Base-by-base conservation (phyloP, 257 asterid genomes). In the Parsonsia alboflavescens region DNA sequence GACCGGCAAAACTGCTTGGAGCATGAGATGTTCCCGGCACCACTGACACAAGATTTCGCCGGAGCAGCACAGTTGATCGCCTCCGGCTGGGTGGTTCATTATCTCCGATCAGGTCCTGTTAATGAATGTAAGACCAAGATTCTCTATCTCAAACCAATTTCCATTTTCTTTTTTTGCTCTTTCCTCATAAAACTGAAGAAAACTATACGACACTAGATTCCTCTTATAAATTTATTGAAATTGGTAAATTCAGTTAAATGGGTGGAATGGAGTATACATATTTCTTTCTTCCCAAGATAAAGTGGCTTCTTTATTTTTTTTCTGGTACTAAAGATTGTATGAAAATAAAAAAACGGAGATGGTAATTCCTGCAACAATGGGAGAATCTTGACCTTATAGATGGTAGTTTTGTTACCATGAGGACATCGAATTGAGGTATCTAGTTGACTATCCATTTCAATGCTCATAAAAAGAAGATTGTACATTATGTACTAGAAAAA, bases 21-120 rank as follows among this genome's bases (percentile, higher is more conserved):
- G 64, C 48, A 44, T 69, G 65, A 13, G 63, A 57, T 24, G 62
- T 45, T 33, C 24, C 45, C 56, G 70, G 64, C 53, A 53, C 45
- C 46, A 33, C 45, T 48, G 71, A 69, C 64, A 28, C 44, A n/a
- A 48, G 48, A 16, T 33, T 64, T 41, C 71, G 64, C 80, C 70
- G 75, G 75, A 46, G 80, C 26, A 4, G 65, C 54, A 69, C 71
- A 44, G 53, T 53, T 57, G 46, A 57, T 68, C 42, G 69, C 53
- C 44, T 69, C 75, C 75, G 65, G 75, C 71, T 41, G 8, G 57
- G 71, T 46, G 39, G 52, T 62, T 44, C 36, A 0, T 16, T 21
- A 41, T 57, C 64, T 53, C 36, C 49, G 74, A 71, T 71, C 65
- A 19, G 52, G 16, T 65, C 50, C 11, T 36, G 30, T 65, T 65